phyloP scores from a whole-genome alignment of 2,329 filamentous ascomycete species.

The Curvularia verruculosa region DNA sequence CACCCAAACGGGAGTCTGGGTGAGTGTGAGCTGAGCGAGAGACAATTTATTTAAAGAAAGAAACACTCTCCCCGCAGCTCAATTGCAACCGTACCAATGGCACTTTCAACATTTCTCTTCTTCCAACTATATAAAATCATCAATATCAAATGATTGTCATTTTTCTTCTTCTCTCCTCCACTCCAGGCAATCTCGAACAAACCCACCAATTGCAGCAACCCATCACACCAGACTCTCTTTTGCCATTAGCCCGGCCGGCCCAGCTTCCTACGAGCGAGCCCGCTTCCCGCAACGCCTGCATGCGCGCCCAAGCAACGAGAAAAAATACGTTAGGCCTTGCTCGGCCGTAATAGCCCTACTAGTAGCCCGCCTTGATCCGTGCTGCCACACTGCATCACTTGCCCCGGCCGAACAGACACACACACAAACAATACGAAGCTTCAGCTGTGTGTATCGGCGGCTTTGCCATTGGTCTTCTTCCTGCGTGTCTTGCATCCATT shows the following conservation, averaged over 20 bases:
- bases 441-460: constrained; percentile 21
- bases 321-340: constrained; percentile 15
- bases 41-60: background rate
- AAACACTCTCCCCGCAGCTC: background rate
- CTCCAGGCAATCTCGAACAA: too few species aligned
- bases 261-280: too few species aligned
- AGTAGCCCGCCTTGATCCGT: constrained; percentile 13
- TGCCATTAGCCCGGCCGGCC: background rate
- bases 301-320: background rate
- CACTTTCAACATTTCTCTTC: too few species aligned
- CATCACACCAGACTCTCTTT: background rate
- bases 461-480: background rate
- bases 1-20: background rate
- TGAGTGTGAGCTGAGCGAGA: background rate
- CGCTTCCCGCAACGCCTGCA: too few species aligned
- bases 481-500: constrained; percentile 5
- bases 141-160: too few species aligned
- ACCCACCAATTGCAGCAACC: too few species aligned
- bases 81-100: too few species aligned
- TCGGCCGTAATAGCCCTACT: constrained; percentile 20
- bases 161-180: too few species aligned
- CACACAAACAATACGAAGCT: constrained; percentile 9
- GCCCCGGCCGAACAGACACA: constrained; percentile 3
- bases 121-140: too few species aligned
- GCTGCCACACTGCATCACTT: background rate